Base-by-base conservation (phyloP, 192 early-diverging fungal genomes). In the Powellomyces hirtus region DNA sequence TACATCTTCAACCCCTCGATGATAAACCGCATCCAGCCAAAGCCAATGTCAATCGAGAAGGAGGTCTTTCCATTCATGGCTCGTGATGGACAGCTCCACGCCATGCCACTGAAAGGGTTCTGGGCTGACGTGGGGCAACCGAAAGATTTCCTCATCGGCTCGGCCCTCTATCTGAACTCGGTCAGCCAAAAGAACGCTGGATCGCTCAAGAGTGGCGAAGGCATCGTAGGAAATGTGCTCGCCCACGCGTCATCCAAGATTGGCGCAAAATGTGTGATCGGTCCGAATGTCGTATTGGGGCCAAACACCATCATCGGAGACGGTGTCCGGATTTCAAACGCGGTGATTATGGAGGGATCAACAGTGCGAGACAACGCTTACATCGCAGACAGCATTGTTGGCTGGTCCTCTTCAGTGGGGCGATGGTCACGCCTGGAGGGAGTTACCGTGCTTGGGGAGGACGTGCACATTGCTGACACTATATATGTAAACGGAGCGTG, bases 121-220 rank as follows among this genome's bases (percentile, higher is more conserved):
- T 99, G 97, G 97, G 95, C 95, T 89, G 97, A 99, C 76, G 96
- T 99, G 60, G 97, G 97, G 37, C 97, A 99, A 77, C 97, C 97
- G 59, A 96, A 95, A 77, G 97, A 99, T 77, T 99, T 90, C 76
- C 82, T 99, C 72, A 94, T 89, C 3, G 97, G 97, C 31, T 94
- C 93, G 24, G 93, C 92, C 58, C 83, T 99, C 51, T 98, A 97
- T 77, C 87, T 99, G 50, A 76, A 86, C 24, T 90, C 91, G 62
- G 62, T 99, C 64, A 72, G 86, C 72, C 90, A 94, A 82, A 83
- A 82, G 70, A 78, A 80, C 44, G 93, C 94, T 36, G 81, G 87
- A 40, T 69, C 80, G 46, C 80, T 96, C 33, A 86, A 85, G 27
- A 82, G 88, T 59, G 82, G 89, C 31, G 80, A 85, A 31, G 51